phyloP scores from a whole-genome alignment of 192 early-diverging fungal genomes.

The Geranomyces michiganensis region DNA sequence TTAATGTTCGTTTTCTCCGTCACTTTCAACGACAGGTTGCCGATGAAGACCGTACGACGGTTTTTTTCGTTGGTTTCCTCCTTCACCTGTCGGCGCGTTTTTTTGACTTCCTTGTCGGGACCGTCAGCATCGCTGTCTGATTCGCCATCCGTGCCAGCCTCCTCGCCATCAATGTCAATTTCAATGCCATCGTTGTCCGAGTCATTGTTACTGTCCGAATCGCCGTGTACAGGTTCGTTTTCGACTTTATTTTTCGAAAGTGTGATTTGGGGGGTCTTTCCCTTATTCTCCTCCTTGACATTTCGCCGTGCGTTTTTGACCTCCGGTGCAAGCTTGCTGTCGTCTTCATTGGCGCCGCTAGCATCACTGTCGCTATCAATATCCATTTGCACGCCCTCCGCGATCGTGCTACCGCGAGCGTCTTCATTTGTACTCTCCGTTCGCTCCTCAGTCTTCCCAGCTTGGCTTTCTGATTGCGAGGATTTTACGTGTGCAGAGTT shows the following conservation, averaged over 20 bases:
- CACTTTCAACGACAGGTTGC: constrained; percentile 77
- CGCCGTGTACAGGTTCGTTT: constrained; percentile 1
- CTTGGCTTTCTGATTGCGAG: too few relatives aligned
- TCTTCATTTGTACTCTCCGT: too few relatives aligned
- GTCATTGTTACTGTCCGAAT: background rate
- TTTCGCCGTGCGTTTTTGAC: too few relatives aligned
- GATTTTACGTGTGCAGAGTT: too few relatives aligned
- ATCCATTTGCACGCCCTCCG: too few relatives aligned
- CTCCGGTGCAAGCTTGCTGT: too few relatives aligned
- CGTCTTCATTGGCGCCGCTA: too few relatives aligned
- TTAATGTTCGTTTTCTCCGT: constrained; percentile 67
- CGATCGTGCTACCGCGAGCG: too few relatives aligned
- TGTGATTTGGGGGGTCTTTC: background rate
- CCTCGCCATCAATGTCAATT: constrained; percentile 25
- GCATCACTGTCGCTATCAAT: too few relatives aligned
- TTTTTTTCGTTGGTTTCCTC: constrained; percentile 36
- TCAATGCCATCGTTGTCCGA: constrained; percentile 13
- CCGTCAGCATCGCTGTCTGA: constrained; percentile 37
- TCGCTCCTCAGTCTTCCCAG: too few relatives aligned
- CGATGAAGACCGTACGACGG: constrained; percentile 90
- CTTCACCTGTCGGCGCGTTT: constrained; percentile 36
- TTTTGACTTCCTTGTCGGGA: constrained; percentile 33
- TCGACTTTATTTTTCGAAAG: background rate
- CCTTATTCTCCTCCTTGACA: background rate
- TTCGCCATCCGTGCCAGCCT: constrained; percentile 37